Evolutionary conservation across 768 basidiomycete genomes (phyloP), one percentile per base, ranked within the genome.

Genomic region (Mrakia frigida): DNA sequence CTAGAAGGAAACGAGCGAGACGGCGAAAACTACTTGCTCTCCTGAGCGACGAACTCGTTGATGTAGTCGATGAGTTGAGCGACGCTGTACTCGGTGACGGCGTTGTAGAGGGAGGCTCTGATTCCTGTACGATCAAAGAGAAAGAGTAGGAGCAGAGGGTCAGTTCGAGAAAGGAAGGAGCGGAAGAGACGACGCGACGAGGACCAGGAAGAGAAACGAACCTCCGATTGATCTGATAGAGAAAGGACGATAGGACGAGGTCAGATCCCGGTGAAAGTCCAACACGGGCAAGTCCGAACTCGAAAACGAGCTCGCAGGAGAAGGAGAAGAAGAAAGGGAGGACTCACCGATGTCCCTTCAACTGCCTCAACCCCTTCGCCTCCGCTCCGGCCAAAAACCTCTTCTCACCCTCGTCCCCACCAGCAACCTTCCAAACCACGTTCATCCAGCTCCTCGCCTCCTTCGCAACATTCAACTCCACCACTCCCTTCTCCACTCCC

Each of bases 361-460:
- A 84, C 46, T 91, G 92, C 80, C 89, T 90, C 88, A 98, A 89
- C 0, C 92, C 92, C 75, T 83, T 85, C 79, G 85, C 86, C 81
- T 93, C 91, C 0, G 95, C 95, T 14, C 91, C 93, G 28, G 87
- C 86, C 79, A 98, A 82, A 83, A 98, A 98, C 80, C 85, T 84
- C 80, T 88, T 88, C 83, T 97, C 85, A 28, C 86, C 87, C 35
- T 77, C 77, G n/a, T 92, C 90, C 35, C 61, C 76, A 0, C 89
- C 91, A 0, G 81, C 82, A 18, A 88, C 79, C 18, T 95, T 85
- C 73, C 88, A 88, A 83, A 98, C 98, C 23, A 93, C 87, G 82
- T 99, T 99, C 96, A 98, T 98, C 89, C 92, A 91, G 83, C 95
- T 98, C 77, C 91, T 87, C 7, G 88, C 90, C 75, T 87, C 86